Conservation (phyloP, 169 alveolate genomes). For the Ichthyophthirius multifiliis region DNA sequence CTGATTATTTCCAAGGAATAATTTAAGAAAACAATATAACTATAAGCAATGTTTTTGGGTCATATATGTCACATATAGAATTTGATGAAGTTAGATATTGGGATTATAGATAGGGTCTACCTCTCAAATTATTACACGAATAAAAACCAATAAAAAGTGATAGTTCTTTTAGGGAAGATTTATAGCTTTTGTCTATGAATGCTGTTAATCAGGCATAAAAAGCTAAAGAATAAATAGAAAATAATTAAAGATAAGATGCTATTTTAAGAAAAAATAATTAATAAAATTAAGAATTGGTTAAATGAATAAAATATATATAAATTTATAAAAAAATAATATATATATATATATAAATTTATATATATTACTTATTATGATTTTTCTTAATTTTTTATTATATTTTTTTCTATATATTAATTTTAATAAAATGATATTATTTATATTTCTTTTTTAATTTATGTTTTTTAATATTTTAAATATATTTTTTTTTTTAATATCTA, state of each 20-base stretch:
- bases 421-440: no score
- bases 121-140: constrained; percentile 47
- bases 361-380: no score
- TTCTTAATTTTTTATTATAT: no score
- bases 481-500: no score
- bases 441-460: no score
- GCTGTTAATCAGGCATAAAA: constrained; percentile 67
- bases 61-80: constrained; percentile 75
- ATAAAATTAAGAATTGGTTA: background rate
- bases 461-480: no score
- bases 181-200: constrained; percentile 32
- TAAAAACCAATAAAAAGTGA: constrained; percentile 33
- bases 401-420: no score
- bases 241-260: constrained; percentile 68
- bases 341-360: no score
- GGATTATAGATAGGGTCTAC: constrained; percentile 68
- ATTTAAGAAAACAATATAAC: constrained; percentile 52
- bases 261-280: constrained; percentile 53
- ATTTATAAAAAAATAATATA: no score
- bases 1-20: constrained; percentile 72
- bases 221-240: constrained; percentile 68
- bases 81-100: constrained; percentile 80
- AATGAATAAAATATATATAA: no score
- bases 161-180: constrained; percentile 49
- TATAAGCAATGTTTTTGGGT: constrained; percentile 64